Percentiles rank a stretch among this genome's conserved stretches.
phyloP scores from a whole-genome alignment of 2,329 filamentous ascomycete species.

The Penicillium sp. region DNA sequence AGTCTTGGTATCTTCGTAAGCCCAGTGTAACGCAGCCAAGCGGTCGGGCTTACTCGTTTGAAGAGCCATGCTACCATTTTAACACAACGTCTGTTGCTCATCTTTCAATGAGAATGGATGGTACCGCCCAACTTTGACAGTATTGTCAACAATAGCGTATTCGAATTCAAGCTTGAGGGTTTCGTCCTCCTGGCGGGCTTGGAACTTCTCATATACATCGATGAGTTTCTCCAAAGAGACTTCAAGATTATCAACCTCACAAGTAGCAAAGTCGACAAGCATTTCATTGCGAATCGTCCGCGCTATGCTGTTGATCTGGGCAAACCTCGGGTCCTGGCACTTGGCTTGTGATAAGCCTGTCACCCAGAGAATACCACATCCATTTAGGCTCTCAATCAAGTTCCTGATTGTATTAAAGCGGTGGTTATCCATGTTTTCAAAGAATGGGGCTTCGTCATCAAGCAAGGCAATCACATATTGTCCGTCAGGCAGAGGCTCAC shows the following conservation, averaged over 20 bases:
- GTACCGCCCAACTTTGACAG: conserved; percentile 10
- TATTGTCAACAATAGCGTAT: conserved; percentile 11
- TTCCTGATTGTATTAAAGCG: conserved; percentile 5
- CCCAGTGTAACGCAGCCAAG: conserved; percentile 20
- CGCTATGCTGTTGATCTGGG: conserved; percentile 22
- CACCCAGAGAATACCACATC: conserved; percentile 24
- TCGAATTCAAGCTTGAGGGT: conserved; percentile 15
- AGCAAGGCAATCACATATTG: conserved; percentile 13
- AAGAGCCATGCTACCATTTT: conserved; percentile 4
- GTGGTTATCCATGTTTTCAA: conserved; percentile 6
- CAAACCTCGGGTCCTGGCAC: conserved; percentile 25
- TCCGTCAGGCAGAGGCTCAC: background rate
- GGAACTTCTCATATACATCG: conserved; percentile 11
- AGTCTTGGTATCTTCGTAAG: background rate
- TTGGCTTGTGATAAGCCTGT: conserved; percentile 17
- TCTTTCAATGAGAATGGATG: conserved; percentile 5
- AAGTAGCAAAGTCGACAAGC: conserved; percentile 21
- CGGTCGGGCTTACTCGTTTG: conserved; percentile 16
- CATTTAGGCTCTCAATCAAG: background rate
- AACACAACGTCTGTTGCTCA: background rate
- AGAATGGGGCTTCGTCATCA: conserved; percentile 10
- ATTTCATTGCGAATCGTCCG: conserved; percentile 26
- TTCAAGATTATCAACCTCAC: conserved; percentile 12
- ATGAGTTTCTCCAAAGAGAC: conserved; percentile 5
- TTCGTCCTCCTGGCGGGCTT: conserved; percentile 2